Evolutionary conservation across 805 yeast species (phyloP).

Genomic region (Clavispora phyllophila): DNA sequence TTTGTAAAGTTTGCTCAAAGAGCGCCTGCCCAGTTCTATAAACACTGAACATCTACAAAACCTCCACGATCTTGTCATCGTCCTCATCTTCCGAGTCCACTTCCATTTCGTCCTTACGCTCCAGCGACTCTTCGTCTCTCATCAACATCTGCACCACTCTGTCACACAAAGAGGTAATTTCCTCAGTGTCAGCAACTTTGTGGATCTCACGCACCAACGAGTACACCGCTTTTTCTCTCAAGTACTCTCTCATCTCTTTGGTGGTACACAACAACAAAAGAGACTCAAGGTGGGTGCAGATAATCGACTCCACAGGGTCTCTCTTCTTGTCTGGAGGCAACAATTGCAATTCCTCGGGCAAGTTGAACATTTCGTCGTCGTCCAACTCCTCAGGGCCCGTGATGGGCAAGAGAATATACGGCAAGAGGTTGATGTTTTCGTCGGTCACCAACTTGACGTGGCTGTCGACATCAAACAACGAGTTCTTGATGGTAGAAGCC

Average conservation of each 20-base stretch:
- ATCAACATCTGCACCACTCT: conserved; percentile 82
- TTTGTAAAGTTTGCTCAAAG: neutral
- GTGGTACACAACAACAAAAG: conserved; percentile 77
- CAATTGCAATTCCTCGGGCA: conserved; percentile 85
- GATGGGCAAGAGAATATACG: conserved; percentile 76
- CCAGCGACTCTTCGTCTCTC: conserved; percentile 74
- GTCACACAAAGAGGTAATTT: conserved; percentile 67
- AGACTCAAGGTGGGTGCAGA: conserved; percentile 73
- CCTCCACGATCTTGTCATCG: conserved; percentile 49
- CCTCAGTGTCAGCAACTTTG: conserved; percentile 41
- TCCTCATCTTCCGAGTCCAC: conserved; percentile 47
- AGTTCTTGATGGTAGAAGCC: conserved; percentile 86
- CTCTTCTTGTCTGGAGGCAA: conserved; percentile 69
- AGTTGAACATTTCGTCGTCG: conserved; percentile 76
- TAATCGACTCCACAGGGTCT: conserved; percentile 65
- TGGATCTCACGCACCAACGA: conserved; percentile 84
- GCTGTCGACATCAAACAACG: conserved; percentile 70
- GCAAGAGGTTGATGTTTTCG: conserved; percentile 65
- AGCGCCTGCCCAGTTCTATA: neutral
- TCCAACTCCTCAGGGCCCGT: conserved; percentile 73
- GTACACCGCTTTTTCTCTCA: conserved; percentile 81
- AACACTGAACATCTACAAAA: conserved; percentile 26
- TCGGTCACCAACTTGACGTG: conserved; percentile 60
- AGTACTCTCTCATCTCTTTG: conserved; percentile 60
- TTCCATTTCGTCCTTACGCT: conserved; percentile 40